Percentiles rank a stretch among this genome's conserved stretches.
phyloP scores from a whole-genome alignment of 176 grass and related monocot genomes.

The Hyparrhenia diplandra region DNA sequence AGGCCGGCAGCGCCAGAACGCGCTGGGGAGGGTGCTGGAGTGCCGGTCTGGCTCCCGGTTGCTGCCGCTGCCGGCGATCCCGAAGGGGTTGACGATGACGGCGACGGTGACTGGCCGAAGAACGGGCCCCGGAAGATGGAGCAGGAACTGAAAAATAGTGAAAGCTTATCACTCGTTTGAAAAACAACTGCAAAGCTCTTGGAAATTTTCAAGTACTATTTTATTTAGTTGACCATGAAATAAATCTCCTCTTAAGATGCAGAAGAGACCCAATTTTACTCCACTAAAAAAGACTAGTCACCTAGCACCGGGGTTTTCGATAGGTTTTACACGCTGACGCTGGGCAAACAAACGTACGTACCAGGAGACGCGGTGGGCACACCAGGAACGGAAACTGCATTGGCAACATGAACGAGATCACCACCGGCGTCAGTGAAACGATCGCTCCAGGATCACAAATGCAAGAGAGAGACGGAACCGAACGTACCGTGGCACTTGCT shows the following conservation, averaged over 20 bases:
- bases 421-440: neutral
- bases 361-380: slow-evolving; percentile 36
- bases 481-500: slow-evolving; percentile 76
- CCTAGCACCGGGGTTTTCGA: neutral
- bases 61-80: slow-evolving; percentile 25
- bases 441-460: neutral
- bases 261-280: neutral
- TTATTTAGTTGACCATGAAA: too few species aligned
- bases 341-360: neutral
- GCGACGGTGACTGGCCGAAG: neutral
- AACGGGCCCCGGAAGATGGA: slow-evolving; percentile 19
- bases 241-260: too few species aligned
- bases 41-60: neutral
- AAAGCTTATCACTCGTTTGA: neutral
- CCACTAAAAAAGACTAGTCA: neutral
- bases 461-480: neutral
- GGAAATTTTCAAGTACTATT: neutral
- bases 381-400: slow-evolving; percentile 48
- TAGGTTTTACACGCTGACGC: neutral
- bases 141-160: slow-evolving; percentile 38
- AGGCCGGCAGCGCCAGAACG: slow-evolving; percentile 17
- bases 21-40: slow-evolving; percentile 29
- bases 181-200: neutral
- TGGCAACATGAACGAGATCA: neutral
- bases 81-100: slow-evolving; percentile 1